These are phyloP conservation scores for Delonix regia DNA, from an alignment of 306 rosid species.

Conservation along the genomic window DNA sequence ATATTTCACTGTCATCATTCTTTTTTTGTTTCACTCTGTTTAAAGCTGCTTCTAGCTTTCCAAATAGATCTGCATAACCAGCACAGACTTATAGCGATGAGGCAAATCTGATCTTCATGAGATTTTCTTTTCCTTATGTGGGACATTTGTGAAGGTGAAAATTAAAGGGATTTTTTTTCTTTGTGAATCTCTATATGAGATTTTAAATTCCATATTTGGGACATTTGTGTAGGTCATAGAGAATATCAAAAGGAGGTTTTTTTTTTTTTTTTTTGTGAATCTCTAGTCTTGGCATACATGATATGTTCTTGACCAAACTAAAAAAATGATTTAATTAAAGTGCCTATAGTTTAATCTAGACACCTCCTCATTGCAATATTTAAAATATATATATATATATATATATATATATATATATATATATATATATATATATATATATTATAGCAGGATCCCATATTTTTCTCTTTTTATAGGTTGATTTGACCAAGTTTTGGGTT, in stretches of 20 bases:
- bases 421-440: no score
- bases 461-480: constrained; percentile 45
- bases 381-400: no score
- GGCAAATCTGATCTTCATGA: constrained; percentile 39
- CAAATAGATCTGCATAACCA: constrained; percentile 36
- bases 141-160: constrained; percentile 36
- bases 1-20: not conserved
- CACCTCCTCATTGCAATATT: not conserved
- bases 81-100: not conserved
- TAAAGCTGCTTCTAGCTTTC: constrained; percentile 30
- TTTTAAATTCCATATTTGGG: constrained; percentile 32
- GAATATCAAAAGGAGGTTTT: not conserved
- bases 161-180: not conserved
- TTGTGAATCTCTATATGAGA: constrained; percentile 24
- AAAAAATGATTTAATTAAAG: not conserved
- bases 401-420: no score
- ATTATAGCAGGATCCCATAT: constrained; percentile 47
- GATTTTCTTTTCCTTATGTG: constrained; percentile 32
- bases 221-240: constrained; percentile 40
- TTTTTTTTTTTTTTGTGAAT: not conserved
- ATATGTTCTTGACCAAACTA: not conserved
- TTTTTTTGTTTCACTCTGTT: constrained; percentile 21
- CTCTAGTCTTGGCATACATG: not conserved
- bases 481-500: constrained; percentile 50
- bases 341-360: not conserved